Evolutionary conservation across 1,284 basidiomycete genomes (phyloP), one percentile per base, ranked within the genome.

Genomic region (Sanguinoderma infundibulare): DNA sequence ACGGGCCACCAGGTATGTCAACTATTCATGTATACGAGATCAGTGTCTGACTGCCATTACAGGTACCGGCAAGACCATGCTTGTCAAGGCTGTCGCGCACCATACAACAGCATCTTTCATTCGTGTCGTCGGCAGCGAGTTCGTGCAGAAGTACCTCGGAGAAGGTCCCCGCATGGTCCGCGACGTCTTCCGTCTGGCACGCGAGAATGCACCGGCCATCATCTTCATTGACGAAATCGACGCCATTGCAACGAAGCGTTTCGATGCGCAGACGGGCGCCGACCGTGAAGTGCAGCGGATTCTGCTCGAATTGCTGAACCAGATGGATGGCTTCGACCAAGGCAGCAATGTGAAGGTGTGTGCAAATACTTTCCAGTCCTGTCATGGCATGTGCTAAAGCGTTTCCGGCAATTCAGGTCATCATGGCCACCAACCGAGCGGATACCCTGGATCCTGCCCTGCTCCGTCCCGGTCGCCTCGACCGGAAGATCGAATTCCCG

Each of bases 271-370:
- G 77, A 99, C 98, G 1, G 98, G 98, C 73, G 98, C 98, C 14
- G 98, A 99, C 79, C 87, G 98, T 69, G 98, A 99, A 79, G 98
- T 99, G 20, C 98, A 99, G 77, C 95, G 98, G 79, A 99, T 99
- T 73, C 77, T 99, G 67, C 88, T 99, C n/a, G 98, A 99, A 75
- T 80, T 99, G 63, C 83, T 99, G 64, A 99, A 98, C 75, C 98
- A 99, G 75, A 99, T 99, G 98, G 98, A 99, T 72, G 98, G 98
- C 67, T 99, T 99, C 79, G 98, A 99, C 77, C 98, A 99, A 77
- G 94, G 94, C 6, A 97, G 95, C 75, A 99, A 97, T 71, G 98
- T 99, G 75, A 99, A 99, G 87, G 96, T 94, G 73, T 57, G 78
- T 68, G 2, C 6, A 24, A 6, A 52, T 28, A 24, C 3, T 15